Conservation (phyloP, 2,329 filamentous ascomycete genomes). For the Teratosphaeria pseudoeucalypti region DNA sequence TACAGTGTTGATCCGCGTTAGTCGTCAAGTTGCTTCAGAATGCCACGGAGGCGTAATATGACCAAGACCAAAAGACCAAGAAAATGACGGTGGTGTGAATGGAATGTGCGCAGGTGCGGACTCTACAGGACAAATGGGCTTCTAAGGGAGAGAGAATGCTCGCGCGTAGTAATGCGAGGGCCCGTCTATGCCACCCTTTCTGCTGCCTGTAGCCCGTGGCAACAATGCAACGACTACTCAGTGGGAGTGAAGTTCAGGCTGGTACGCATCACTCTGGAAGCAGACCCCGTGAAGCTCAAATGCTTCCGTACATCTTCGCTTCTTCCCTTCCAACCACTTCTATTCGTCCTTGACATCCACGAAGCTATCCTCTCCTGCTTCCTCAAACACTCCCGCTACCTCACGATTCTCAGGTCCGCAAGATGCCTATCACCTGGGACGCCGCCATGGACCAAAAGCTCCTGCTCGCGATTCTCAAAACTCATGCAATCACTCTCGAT, state of each 20-base stretch:
- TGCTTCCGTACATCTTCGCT: neutral
- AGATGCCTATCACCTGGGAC: neutral
- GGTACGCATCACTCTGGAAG: neutral
- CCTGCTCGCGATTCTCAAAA: constrained; percentile 6
- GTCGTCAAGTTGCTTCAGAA: too few relatives aligned
- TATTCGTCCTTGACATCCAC: too few relatives aligned
- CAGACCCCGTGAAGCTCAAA: neutral
- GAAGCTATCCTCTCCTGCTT: neutral
- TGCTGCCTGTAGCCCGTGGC: neutral
- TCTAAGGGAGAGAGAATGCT: too few relatives aligned
- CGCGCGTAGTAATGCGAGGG: too few relatives aligned
- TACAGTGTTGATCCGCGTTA: too few relatives aligned
- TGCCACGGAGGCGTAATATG: too few relatives aligned
- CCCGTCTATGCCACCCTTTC: neutral
- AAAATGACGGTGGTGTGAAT: too few relatives aligned
- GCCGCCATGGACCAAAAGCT: constrained; percentile 8
- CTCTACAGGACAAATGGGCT: too few relatives aligned
- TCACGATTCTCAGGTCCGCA: neutral
- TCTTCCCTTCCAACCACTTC: too few relatives aligned
- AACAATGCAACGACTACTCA: neutral
- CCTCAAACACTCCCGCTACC: neutral
- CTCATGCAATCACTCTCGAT: constrained; percentile 5
- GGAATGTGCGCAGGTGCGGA: too few relatives aligned
- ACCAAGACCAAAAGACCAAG: too few relatives aligned
- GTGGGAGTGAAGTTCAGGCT: neutral